phyloP scores from a whole-genome alignment of 495 filamentous ascomycete genomes.

The Extremus antarcticus region DNA sequence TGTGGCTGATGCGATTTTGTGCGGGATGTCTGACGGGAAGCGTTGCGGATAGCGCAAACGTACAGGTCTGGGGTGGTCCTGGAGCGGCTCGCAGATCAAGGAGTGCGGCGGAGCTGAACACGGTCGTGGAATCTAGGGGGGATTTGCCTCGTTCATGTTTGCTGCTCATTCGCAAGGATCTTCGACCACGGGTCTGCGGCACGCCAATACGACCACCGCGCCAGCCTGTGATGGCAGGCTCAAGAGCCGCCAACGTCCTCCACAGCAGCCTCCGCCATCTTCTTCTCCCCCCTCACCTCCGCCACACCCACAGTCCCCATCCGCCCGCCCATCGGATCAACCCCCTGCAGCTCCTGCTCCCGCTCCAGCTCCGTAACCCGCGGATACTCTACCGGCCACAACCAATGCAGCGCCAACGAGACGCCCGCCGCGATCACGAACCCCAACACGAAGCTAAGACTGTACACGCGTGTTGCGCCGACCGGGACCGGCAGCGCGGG shows the following conservation, averaged over 20 bases:
- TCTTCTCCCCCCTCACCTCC: not conserved
- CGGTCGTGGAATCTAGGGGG: too few relatives aligned
- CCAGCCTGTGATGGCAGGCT: too few relatives aligned
- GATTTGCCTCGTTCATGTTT: too few relatives aligned
- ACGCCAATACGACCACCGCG: too few relatives aligned
- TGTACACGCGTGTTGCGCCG: not conserved
- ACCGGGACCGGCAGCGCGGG: not conserved
- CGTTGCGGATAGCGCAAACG: too few relatives aligned
- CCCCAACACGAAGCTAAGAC: not conserved
- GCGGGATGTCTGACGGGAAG: too few relatives aligned
- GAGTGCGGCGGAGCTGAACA: too few relatives aligned
- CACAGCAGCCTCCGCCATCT: not conserved
- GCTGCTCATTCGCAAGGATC: too few relatives aligned
- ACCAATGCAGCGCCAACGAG: not conserved
- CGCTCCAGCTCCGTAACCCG: not conserved
- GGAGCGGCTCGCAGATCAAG: too few relatives aligned
- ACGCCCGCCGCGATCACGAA: not conserved
- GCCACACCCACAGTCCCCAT: not conserved
- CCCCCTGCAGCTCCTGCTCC: not conserved
- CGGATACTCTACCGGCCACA: not conserved
- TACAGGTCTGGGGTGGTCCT: too few relatives aligned
- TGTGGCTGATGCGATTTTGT: too few relatives aligned
- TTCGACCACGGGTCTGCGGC: too few relatives aligned
- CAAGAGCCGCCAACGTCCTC: not conserved
- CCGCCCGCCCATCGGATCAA: not conserved